Base-by-base conservation (phyloP, 2,329 filamentous ascomycete species). In the Clarireedia sp. region DNA sequence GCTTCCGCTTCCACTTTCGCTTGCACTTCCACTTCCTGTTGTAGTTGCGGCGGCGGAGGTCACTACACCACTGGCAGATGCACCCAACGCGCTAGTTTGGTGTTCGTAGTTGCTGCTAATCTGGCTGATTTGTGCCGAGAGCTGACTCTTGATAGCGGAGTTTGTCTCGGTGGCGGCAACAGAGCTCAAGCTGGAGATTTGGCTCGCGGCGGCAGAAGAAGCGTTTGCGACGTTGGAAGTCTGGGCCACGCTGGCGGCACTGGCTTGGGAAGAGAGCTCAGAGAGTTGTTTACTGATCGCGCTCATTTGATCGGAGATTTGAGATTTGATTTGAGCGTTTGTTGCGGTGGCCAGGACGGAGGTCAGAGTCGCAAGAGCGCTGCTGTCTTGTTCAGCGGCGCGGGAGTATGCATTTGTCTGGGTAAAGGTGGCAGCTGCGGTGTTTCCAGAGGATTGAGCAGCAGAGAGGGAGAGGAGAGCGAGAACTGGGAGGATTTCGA, bases 51-150 rank as follows among this genome's bases (percentile, higher is more conserved):
- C 47, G 2, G 51, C 38, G 9, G n/a, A n/a, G n/a, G 51, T 48
- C 0, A 37, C 33, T 26, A 7, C 19, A 14, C 21, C 21, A 45
- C 7, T 45, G 12, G 12, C 19, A 19, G 12, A 21, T 2, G 17
- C 29, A 7, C 5, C 38, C 17, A 17, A 23, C 5, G n/a, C 23
- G 9, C 19, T 33, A 9, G n/a, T 26, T n/a, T 37, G 21, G 12
- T 77, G 29, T 0, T 17, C 16, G 3, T 16, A 16, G 7, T 41
- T 14, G 12, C 43, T 54, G 24, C 43, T 48, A 41, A 54, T 48
- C 43, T 54, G 51, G 38, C 51, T 40, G 12, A 54, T 54, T 33
- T 54, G 43, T n/a, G 38, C 51, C n/a, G 43, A 48, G 23, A 54
- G 47, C 36, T 54, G 51, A n/a, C 51, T 54, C 33, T 9, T 33